Evolutionary conservation across 2,329 filamentous ascomycete species (phyloP).

Genomic region (Microsporum canis): DNA sequence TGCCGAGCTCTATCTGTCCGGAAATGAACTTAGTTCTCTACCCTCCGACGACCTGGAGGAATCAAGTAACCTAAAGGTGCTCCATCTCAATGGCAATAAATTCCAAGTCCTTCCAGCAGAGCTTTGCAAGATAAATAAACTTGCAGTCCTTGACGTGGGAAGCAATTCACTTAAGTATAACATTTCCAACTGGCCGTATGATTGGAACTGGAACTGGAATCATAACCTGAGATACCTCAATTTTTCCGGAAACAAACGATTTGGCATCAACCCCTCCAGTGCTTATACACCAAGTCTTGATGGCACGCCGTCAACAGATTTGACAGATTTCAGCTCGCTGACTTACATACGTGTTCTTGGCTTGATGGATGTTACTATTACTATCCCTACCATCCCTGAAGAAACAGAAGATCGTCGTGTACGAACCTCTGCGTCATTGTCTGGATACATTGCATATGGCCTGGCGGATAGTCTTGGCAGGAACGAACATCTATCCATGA

Average conservation of each 20-base stretch:
- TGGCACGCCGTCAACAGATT: conserved; percentile 48
- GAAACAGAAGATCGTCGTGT: conserved; percentile 92
- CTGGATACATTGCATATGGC: conserved; percentile 83
- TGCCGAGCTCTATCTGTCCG: conserved; percentile 84
- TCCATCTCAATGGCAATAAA: conserved; percentile 95
- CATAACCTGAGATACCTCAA: conserved; percentile 91
- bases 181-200: conserved; percentile 96
- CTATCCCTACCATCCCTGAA: conserved; percentile 83
- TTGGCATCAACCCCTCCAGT: conserved; percentile 70
- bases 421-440: conserved; percentile 87
- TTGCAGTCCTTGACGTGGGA: conserved; percentile 84
- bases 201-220: conserved; percentile 99
- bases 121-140: conserved; percentile 82
- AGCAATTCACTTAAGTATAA: conserved; percentile 97
- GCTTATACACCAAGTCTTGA: conserved; percentile 41
- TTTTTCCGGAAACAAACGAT: conserved; percentile 86
- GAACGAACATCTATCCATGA: conserved; percentile 87
- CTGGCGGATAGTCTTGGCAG: conserved; percentile 93
- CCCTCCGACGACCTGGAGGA: conserved; percentile 92
- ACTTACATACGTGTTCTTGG: conserved; percentile 76
- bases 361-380: conserved; percentile 95
- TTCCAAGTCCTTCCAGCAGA: conserved; percentile 95
- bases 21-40: conserved; percentile 82
- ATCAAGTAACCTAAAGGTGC: conserved; percentile 69
- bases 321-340: conserved; percentile 85